phyloP scores from a whole-genome alignment of 2,329 filamentous ascomycete species.

The Atkinsonella hypoxylon region DNA sequence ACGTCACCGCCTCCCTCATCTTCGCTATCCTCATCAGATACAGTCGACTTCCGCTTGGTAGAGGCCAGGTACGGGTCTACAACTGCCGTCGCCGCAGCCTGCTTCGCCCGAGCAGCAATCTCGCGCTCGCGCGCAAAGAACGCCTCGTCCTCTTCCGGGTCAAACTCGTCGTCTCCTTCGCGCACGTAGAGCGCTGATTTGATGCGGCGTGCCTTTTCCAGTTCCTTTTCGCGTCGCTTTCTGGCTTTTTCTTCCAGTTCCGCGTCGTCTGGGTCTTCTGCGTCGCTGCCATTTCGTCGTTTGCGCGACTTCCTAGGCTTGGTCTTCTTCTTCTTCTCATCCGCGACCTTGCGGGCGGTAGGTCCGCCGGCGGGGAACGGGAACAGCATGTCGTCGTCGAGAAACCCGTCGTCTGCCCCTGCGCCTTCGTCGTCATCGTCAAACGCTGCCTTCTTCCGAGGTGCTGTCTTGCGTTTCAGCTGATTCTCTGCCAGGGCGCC shows the following conservation, averaged over 20 bases:
- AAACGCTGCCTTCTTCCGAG: slow-evolving; percentile 46
- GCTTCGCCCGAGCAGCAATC: slow-evolving; percentile 42
- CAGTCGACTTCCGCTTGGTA: slow-evolving; percentile 18
- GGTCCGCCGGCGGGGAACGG: slow-evolving; percentile 61
- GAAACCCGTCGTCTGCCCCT: slow-evolving; percentile 27
- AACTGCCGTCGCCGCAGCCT: slow-evolving; percentile 18
- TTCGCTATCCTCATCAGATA: slow-evolving; percentile 17
- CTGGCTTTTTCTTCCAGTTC: slow-evolving; percentile 53
- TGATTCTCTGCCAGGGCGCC: slow-evolving; percentile 64
- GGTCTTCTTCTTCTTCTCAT: slow-evolving; percentile 44
- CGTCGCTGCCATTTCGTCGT: slow-evolving; percentile 36
- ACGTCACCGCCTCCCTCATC: slow-evolving; percentile 15
- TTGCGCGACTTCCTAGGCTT: slow-evolving; percentile 30
- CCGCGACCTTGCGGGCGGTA: slow-evolving; percentile 39
- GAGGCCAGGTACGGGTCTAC: slow-evolving; percentile 4
- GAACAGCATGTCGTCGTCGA: slow-evolving; percentile 50
- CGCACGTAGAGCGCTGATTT: slow-evolving; percentile 78
- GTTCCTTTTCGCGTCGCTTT: slow-evolving; percentile 52
- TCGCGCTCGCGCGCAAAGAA: slow-evolving; percentile 65
- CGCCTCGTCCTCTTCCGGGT: slow-evolving; percentile 53
- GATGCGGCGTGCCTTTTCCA: slow-evolving; percentile 66
- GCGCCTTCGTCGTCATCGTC: slow-evolving; percentile 57
- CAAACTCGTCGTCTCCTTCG: slow-evolving; percentile 80
- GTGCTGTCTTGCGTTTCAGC: slow-evolving; percentile 57
- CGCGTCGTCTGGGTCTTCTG: slow-evolving; percentile 42